Conservation (phyloP, 2,329 filamentous ascomycete species). For the Berkeleyomyces basicola region DNA sequence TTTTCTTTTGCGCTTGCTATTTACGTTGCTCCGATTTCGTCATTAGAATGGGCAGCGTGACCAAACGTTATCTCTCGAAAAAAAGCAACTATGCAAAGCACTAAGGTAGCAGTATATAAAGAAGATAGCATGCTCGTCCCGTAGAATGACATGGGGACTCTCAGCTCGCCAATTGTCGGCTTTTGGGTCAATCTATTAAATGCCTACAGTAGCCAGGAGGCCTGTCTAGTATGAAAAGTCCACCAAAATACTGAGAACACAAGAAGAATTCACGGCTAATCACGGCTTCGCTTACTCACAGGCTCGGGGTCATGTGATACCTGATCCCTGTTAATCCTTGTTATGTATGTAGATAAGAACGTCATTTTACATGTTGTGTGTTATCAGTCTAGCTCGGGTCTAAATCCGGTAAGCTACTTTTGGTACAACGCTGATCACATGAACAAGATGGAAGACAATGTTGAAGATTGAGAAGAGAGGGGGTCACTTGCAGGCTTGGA, state of each 20-base stretch:
- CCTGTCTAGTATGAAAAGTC: neutral
- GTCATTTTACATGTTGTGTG: neutral
- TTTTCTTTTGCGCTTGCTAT: no score
- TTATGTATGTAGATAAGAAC: neutral
- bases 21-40: neutral
- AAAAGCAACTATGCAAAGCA: neutral
- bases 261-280: neutral
- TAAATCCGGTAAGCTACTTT: neutral
- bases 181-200: neutral
- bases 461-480: neutral
- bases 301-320: neutral
- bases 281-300: neutral
- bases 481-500: neutral
- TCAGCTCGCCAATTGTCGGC: conserved; percentile 10
- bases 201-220: neutral
- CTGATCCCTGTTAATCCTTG: neutral
- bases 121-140: no score
- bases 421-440: neutral
- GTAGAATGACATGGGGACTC: neutral
- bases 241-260: neutral
- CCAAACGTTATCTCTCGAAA: neutral
- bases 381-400: neutral
- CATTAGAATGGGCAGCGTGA: neutral
- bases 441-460: neutral
- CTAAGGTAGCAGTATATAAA: neutral